Percentiles rank a stretch among this genome's conserved stretches.
Evolutionary conservation across 306 rosid species (phyloP).

Genomic region (Fragaria iinumae): DNA sequence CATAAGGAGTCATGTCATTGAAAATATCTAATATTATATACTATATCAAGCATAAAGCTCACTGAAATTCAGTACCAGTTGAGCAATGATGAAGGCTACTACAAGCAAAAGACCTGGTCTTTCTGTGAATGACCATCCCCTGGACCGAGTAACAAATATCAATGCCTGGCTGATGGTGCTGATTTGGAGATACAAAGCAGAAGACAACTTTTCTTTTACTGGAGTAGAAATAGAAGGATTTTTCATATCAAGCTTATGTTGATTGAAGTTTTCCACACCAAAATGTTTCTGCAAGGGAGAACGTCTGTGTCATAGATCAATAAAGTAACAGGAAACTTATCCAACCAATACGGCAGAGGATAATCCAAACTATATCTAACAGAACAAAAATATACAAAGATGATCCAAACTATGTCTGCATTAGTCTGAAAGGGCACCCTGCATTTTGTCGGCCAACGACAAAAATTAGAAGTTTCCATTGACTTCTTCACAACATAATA

Average conservation of each 20-base stretch:
- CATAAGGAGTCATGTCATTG: background rate
- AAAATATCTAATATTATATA: background rate
- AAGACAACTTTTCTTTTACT: conserved; percentile 36
- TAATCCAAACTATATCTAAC: background rate
- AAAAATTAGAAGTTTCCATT: background rate
- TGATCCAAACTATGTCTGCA: background rate
- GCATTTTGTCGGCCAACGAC: background rate
- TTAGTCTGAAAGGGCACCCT: background rate
- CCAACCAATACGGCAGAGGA: background rate
- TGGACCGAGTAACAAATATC: conserved; percentile 66
- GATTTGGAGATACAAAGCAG: conserved; percentile 74
- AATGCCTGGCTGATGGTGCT: conserved; percentile 72
- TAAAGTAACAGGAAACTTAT: background rate
- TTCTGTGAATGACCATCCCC: conserved; percentile 70
- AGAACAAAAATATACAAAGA: background rate
- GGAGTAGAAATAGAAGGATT: background rate
- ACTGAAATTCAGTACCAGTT: conserved; percentile 42
- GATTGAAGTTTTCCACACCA: conserved; percentile 35
- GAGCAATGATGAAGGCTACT: conserved; percentile 60
- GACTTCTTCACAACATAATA: background rate
- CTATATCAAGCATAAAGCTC: background rate
- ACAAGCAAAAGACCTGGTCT: conserved; percentile 67
- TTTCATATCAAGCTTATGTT: background rate
- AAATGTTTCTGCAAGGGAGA: conserved; percentile 40
- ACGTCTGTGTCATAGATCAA: background rate